A percentile compares a stretch with the other conserved stretches of the same genome.
phyloP scores from a whole-genome alignment of 2,329 filamentous ascomycete species.

The Talaromyces sp. region DNA sequence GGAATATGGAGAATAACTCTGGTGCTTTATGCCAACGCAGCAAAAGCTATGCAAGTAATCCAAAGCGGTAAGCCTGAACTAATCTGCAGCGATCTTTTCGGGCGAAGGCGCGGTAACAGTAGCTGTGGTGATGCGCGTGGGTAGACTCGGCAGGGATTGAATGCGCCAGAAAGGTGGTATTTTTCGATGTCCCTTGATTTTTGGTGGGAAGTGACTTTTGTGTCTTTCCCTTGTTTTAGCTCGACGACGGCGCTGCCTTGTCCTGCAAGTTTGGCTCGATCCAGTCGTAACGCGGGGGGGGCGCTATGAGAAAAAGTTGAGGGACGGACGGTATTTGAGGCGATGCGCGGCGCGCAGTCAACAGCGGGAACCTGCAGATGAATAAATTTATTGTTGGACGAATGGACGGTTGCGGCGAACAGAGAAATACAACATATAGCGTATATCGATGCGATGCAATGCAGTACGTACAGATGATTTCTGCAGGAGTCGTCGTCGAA shows the following conservation, averaged over 20 bases:
- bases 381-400: conserved; percentile 12
- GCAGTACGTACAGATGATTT: conserved; percentile 6
- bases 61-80: conserved; percentile 21
- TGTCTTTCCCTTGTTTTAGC: conserved; percentile 2
- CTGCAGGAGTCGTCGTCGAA: background rate
- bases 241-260: conserved; percentile 9
- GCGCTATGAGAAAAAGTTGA: background rate
- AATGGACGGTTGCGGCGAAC: conserved; percentile 9
- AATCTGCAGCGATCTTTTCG: conserved; percentile 18
- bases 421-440: background rate
- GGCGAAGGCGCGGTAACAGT: conserved; percentile 1
- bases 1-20: conserved; percentile 4
- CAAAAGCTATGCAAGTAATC: conserved; percentile 20
- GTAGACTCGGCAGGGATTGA: conserved; percentile 11
- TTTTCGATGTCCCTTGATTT: background rate
- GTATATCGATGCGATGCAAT: background rate
- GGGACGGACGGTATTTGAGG: background rate
- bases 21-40: conserved; percentile 18
- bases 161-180: conserved; percentile 12
- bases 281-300: conserved; percentile 11
- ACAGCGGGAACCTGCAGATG: conserved; percentile 16
- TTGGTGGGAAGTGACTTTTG: background rate
- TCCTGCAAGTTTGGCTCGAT: conserved; percentile 17
- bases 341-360: conserved; percentile 12
- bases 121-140: conserved; percentile 7